Base-by-base conservation (phyloP, 2,329 filamentous ascomycete species). In the Diaporthe vexans region DNA sequence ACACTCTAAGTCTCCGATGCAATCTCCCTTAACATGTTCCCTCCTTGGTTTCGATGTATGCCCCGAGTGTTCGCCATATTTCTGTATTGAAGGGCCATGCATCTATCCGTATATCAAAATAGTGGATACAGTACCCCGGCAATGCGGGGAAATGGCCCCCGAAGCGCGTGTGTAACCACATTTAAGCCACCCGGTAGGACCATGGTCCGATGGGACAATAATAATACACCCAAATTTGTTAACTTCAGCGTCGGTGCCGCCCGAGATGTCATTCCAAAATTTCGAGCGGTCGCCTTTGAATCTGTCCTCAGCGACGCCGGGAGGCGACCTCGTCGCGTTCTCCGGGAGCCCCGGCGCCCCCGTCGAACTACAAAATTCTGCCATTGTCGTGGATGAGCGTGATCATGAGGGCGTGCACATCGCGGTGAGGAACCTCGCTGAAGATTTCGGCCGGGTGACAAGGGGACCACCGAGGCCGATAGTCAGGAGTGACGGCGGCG, bases 381-480 rank as follows among this genome's bases (percentile, higher is more conserved):
- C 26, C 21, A 52, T 67, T 15, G 21, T 83, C 37, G 76, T 81
- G 51, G 79, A 82, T 24, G 72, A 79, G 10, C 78, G 78, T 67
- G 81, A 84, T 54, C 78, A 77, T 21, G 63, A 78, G 6, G 83
- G 82, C 13, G 76, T 84, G 21, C 79, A 79, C 35, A 83, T 84
- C 40, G 82, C 82, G 7, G 81, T 78, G 15, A 75, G 78, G 43
- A 83, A 81, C 26, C 73, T 84, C 10, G 78, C 79, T 43, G 75
- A 77, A 1, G 81, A 83, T 54, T 75, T 82, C 15, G 77, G 75
- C n/a, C 70, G 77, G 26, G 79, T 82, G 35, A 81, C 78, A 1
- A 46, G 33, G n/a, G 51, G 73, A 74, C 58, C n/a, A 57, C 58
- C 35, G 72, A 52, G 61, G n/a, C 58, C 75, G 74, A 29, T n/a